Evolutionary conservation across 495 filamentous ascomycete species (phyloP).

Genomic region (Penicillium parvum): DNA sequence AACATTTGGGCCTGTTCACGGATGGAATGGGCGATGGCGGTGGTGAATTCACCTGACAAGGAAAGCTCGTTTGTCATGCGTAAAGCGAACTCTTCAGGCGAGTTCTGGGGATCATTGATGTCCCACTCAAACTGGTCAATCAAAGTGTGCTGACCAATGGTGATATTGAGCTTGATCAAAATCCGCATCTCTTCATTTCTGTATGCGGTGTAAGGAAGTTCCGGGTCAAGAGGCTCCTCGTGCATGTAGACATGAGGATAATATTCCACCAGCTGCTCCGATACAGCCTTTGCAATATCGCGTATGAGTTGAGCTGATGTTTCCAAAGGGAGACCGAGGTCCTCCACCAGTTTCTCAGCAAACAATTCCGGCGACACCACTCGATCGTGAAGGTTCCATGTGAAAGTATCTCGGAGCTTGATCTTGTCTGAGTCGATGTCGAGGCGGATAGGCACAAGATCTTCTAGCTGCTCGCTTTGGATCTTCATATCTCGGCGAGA

Average conservation of each 20-base stretch:
- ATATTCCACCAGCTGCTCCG: slow-evolving; percentile 88
- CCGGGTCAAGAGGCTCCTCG: slow-evolving; percentile 85
- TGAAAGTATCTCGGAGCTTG: slow-evolving; percentile 95
- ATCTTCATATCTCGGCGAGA: slow-evolving; percentile 71
- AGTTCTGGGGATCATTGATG: slow-evolving; percentile 90
- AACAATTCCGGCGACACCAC: slow-evolving; percentile 74
- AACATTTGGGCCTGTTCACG: slow-evolving; percentile 93
- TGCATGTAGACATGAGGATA: slow-evolving; percentile 86
- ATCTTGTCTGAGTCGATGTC: slow-evolving; percentile 96
- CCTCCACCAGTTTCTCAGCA: slow-evolving; percentile 84
- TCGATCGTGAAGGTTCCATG: slow-evolving; percentile 94
- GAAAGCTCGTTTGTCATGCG: slow-evolving; percentile 88
- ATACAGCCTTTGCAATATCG: slow-evolving; percentile 72
- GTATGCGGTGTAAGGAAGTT: slow-evolving; percentile 86
- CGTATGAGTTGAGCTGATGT: slow-evolving; percentile 61
- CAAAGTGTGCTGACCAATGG: slow-evolving; percentile 89
- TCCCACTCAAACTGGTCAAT: slow-evolving; percentile 99
- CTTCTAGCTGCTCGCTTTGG: slow-evolving; percentile 85
- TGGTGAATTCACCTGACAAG: slow-evolving; percentile 92
- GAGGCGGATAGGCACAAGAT: slow-evolving; percentile 83
- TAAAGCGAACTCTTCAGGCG: slow-evolving; percentile 86
- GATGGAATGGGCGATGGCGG: slow-evolving; percentile 94
- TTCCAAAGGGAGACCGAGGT: slow-evolving; percentile 74
- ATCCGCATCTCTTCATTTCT: slow-evolving; percentile 99
- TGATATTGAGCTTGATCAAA: slow-evolving; percentile 91